These are phyloP conservation scores for Fusarium caatingaense DNA, from an alignment of 2,329 filamentous ascomycete genomes.

Conservation along the genomic window DNA sequence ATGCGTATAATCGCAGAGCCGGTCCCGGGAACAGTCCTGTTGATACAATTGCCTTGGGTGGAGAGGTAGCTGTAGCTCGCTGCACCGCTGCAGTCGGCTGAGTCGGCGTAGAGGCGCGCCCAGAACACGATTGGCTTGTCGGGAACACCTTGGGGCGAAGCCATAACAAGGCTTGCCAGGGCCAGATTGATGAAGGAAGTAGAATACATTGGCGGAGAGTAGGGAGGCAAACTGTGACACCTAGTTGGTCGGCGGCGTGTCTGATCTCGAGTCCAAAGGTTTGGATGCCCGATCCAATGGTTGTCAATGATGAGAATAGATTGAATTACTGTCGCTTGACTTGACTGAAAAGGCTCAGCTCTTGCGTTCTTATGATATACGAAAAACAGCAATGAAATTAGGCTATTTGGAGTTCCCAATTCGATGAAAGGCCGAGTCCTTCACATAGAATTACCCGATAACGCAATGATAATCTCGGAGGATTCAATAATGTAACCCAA, in stretches of 20 bases:
- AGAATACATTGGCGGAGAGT: background rate
- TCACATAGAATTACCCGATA: background rate
- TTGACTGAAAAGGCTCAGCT: background rate
- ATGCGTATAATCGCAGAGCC: background rate
- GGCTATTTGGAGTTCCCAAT: background rate
- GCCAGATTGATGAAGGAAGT: background rate
- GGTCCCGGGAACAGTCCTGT: background rate
- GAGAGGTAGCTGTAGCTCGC: background rate
- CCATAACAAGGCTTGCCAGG: background rate
- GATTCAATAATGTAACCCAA: background rate
- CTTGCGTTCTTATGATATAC: background rate
- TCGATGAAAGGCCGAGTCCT: background rate
- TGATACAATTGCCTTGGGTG: background rate
- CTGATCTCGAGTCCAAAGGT: background rate
- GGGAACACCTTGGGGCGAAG: background rate
- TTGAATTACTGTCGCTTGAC: fast-evolving
- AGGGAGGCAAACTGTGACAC: no score
- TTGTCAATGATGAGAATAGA: background rate
- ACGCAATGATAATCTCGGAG: background rate
- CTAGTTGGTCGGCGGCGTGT: background rate
- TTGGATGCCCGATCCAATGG: background rate
- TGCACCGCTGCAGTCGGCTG: background rate
- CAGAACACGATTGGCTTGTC: background rate
- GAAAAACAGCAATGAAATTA: background rate
- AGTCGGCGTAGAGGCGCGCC: background rate